Base-by-base conservation (phyloP, 2,329 filamentous ascomycete genomes). In the Xylariomycetidae sp. region DNA sequence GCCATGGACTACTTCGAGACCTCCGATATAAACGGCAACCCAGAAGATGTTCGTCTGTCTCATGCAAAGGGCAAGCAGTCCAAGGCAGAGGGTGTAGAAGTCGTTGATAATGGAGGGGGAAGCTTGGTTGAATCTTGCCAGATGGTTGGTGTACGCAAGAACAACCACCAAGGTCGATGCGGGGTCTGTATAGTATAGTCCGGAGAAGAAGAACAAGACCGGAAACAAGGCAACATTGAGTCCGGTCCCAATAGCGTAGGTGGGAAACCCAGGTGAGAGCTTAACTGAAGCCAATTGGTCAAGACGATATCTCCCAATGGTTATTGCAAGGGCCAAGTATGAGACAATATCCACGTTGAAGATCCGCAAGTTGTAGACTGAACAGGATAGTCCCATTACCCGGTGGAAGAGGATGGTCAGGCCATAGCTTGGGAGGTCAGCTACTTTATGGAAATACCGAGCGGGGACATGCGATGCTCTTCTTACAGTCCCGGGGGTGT, bases 1-100 rank as follows among this genome's bases (percentile, higher is more conserved):
- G 13, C 61, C 67, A 45, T 72, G 67, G 2, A 76, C 57, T 26
- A 63, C 61, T 54, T 81, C 72, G 25, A 76, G 40, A 5, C 72
- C 79, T 14, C 82, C 82, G 49, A 87, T 75, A 50, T 85, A 87
- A 0, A 89, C 67, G 1, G 85, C 82, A 0, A 89, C 80, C 92
- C 92, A 98, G 56, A 98, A 95, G 35, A 96, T 83, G 50, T 98
- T 98, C 0, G 92, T 98, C 59, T 98, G 92, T 16, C 92, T 73
- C 67, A 95, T 92, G 3, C 74, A 63, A 14, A 98, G 67, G 1
- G 86, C 70, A 2, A 74, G 42, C 0, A 86, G 43, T 0, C 88
- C 88, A 5, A 82, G 56, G 0, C 68, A 1, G 0, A 85, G 40
- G 0, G 66, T 64, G 9, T 47, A 40, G 0, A 78, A 1, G 30